Conservation (phyloP, 2,329 filamentous ascomycete genomes). For the Botrytis paeoniae region DNA sequence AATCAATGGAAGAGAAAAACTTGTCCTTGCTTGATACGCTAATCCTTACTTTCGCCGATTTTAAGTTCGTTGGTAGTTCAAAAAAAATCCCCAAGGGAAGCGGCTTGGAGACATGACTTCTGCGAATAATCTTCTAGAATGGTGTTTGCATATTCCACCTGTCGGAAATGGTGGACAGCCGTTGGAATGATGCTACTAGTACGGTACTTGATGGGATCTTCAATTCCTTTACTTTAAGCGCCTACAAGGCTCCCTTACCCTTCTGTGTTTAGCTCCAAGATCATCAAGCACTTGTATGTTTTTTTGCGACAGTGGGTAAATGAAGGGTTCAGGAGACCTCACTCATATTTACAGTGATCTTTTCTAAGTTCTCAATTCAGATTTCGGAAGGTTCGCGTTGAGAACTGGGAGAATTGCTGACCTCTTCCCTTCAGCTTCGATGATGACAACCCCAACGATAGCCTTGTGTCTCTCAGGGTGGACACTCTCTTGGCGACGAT, state of each 20-base stretch:
- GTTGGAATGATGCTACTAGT: background rate
- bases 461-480: background rate
- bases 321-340: background rate
- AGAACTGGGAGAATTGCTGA: background rate
- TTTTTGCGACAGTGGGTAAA: too few relatives aligned
- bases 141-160: conserved; percentile 1
- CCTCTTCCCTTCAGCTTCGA: background rate
- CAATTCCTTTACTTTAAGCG: background rate
- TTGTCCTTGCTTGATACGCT: conserved; percentile 19
- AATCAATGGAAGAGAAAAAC: conserved; percentile 6
- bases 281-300: background rate
- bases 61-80: background rate
- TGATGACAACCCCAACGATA: background rate
- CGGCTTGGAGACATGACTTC: background rate
- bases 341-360: background rate
- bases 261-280: background rate
- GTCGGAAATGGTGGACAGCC: background rate
- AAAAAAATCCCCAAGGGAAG: background rate
- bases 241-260: background rate
- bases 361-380: background rate
- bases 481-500: background rate
- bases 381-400: background rate
- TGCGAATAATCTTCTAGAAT: background rate
- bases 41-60: background rate
- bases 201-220: background rate